Percentiles rank a stretch among this genome's conserved stretches.
These are phyloP conservation scores for Plasmodium falciparum DNA, from an alignment of 169 alveolate species.

Conservation along the genomic window DNA sequence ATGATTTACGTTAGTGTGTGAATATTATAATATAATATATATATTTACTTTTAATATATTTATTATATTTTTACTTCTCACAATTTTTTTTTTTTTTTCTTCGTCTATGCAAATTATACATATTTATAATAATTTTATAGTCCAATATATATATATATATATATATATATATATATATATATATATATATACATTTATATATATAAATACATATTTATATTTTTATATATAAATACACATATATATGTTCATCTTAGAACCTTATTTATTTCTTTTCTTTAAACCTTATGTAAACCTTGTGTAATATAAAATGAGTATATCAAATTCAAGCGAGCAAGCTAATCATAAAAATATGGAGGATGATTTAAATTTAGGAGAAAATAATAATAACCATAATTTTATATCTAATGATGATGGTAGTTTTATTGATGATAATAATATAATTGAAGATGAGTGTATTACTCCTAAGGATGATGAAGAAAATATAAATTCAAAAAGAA, in stretches of 20 bases:
- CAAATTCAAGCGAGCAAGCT: conserved; percentile 19
- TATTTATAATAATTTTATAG: no score
- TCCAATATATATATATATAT: no score
- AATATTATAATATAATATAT: no score
- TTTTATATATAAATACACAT: no score
- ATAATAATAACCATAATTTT: conserved; percentile 4
- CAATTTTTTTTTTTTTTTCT: no score
- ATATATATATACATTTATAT: background rate
- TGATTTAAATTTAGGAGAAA: conserved; percentile 9
- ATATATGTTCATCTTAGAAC: background rate
- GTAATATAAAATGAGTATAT: conserved; percentile 24
- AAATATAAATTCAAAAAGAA: conserved; percentile 36
- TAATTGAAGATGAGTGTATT: conserved; percentile 53
- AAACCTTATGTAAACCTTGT: no score
- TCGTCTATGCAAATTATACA: no score
- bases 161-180: background rate
- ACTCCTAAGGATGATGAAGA: conserved; percentile 75
- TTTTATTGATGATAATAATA: conserved; percentile 54
- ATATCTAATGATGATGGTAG: conserved; percentile 59
- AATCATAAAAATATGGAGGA: conserved; percentile 8
- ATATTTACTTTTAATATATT: no score
- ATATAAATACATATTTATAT: no score
- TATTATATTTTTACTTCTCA: no score
- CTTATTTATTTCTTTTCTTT: no score
- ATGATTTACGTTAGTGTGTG: no score